phyloP scores from a whole-genome alignment of 2,329 filamentous ascomycete species.

The Monosporascus sp. region DNA sequence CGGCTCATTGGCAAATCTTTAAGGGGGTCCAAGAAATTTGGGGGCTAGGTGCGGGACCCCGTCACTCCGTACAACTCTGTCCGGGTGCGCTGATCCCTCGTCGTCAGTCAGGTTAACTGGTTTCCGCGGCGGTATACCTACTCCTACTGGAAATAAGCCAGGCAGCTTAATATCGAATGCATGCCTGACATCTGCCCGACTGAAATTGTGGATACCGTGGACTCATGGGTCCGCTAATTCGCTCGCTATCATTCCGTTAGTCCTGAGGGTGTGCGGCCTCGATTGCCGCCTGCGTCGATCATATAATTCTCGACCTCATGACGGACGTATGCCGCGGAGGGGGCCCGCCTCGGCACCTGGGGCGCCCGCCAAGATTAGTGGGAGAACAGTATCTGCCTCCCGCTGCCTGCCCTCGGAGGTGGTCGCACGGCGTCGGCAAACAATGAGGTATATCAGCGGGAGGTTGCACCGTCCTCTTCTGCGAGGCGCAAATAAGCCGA shows the following conservation, averaged over 20 bases:
- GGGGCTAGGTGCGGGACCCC: background rate
- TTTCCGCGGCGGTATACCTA: background rate
- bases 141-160: too few relatives aligned
- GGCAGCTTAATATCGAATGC: background rate
- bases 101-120: background rate
- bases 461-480: too few relatives aligned
- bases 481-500: too few relatives aligned
- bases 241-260: background rate
- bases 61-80: too few relatives aligned
- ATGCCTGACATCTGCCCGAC: background rate
- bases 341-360: background rate
- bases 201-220: background rate
- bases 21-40: background rate
- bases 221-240: background rate
- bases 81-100: background rate
- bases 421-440: background rate
- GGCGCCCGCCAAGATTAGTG: background rate
- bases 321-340: background rate
- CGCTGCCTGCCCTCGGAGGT: too few relatives aligned
- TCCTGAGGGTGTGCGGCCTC: background rate
- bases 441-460: background rate
- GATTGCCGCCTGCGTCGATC: background rate
- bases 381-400: background rate
- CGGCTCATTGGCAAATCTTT: background rate
- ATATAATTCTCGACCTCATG: slow-evolving; percentile 1